Base-by-base conservation (phyloP, 768 basidiomycete species). In the Calocera viscosa region DNA sequence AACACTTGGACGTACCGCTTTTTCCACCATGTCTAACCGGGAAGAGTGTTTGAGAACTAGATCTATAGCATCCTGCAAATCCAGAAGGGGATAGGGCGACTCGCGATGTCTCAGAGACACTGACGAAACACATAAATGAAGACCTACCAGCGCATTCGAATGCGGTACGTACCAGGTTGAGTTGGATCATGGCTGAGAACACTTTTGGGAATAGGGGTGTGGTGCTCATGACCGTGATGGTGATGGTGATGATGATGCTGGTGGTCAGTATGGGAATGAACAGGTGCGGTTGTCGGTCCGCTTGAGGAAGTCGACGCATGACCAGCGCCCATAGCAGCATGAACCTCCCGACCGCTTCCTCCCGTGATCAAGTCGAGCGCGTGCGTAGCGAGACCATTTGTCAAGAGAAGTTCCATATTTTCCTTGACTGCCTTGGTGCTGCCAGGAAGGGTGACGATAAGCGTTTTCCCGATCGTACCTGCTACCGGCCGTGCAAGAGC, bases 361-460 rank as follows among this genome's bases (percentile, higher is more conserved):
- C 91, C 91, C 67, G 79, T 79, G 67, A 88, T 80, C 3, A 91
- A 81, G 35, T 90, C 87, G 66, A 91, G 75, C 1, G 89, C 90
- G 76, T 91, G 90, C 2, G 80, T 76, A 1, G 88, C 75, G 0
- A 93, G 78, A 5, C 83, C 84, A 3, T 75, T 79, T 16, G 76
- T 74, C 5, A 94, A 77, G 32, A 93, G 78, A 0, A 82, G 81
- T 0, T 82, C 82, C 67, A 91, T 72, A 72, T 86, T 90, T 72
- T 95, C 92, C 69, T 80, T 85, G 41, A 92, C 91, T 1, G 90
- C 92, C 72, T 90, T 92, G 40, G 87, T 82, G 71, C 89, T 91
- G 1, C 92, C 92, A 0, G 92, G 93, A 11, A 94, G 84, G 0
- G 90, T 91, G 22, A 89, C 80, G 28, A 95, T 77, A 24, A 95